Conservation (phyloP, 441 rosid species). For the Bruguiera hainesii region DNA sequence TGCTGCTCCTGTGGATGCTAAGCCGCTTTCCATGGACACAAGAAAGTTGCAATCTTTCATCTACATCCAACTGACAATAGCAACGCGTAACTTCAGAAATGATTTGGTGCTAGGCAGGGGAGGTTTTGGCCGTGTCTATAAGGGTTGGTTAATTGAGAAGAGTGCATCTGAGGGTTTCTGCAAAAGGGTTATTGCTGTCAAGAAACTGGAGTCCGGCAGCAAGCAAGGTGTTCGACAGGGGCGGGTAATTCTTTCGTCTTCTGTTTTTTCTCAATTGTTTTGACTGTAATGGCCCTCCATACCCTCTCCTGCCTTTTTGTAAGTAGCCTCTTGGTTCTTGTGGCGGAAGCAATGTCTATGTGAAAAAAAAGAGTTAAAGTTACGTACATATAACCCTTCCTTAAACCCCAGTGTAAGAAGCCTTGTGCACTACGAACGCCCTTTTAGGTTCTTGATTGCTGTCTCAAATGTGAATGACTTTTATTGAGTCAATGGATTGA, state of each 20-base stretch:
- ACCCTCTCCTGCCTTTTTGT: too few species aligned
- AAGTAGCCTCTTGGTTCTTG: too few species aligned
- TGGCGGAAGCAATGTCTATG: too few species aligned
- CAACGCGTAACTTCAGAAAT: neutral
- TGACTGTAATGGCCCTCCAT: too few species aligned
- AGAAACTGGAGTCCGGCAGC: neutral
- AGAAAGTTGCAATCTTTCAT: neutral
- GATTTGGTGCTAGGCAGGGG: constrained; percentile 1
- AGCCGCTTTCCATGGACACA: neutral
- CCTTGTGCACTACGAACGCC: too few species aligned
- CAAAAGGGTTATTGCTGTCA: neutral
- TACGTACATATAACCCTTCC: too few species aligned
- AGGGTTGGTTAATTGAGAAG: neutral
- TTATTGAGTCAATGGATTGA: too few species aligned
- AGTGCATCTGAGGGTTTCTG: neutral
- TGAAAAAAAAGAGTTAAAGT: too few species aligned
- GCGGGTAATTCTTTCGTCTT: neutral
- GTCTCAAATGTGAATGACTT: too few species aligned
- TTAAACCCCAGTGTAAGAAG: too few species aligned
- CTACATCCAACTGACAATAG: neutral
- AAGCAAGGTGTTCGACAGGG: constrained; percentile 1
- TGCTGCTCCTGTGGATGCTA: neutral
- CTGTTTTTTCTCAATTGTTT: neutral
- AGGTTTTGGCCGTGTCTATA: neutral
- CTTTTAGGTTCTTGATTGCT: too few species aligned